A percentile compares a stretch with the other conserved stretches of the same genome.
phyloP scores from a whole-genome alignment of 1,139 yeast genomes.

The Blastobotrys proliferans region DNA sequence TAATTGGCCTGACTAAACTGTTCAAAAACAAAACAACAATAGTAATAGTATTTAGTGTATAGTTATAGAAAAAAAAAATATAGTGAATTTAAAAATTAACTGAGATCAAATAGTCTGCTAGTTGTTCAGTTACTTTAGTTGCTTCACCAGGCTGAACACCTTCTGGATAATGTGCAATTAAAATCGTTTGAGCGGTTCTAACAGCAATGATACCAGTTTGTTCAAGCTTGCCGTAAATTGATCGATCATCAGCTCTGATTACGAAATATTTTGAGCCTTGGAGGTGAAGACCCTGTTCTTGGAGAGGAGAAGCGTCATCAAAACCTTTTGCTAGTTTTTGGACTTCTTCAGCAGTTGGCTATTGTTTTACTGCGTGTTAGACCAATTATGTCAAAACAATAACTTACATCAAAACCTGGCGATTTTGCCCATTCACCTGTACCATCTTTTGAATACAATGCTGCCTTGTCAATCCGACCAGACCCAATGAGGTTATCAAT shows the following conservation, averaged over 20 bases:
- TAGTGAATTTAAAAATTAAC: conserved; percentile 57
- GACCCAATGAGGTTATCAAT: conserved; percentile 87
- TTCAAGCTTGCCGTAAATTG: conserved; percentile 88
- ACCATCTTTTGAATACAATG: conserved; percentile 90
- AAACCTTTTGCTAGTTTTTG: conserved; percentile 72
- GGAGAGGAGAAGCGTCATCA: conserved; percentile 72
- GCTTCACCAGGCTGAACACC: conserved; percentile 94
- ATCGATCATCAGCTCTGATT: conserved; percentile 85
- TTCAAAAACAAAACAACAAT: background rate
- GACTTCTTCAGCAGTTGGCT: conserved; percentile 58
- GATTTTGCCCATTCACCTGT: conserved; percentile 93
- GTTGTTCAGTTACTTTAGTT: conserved; percentile 85
- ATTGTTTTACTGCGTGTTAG: conserved; percentile 7
- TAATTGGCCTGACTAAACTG: conserved; percentile 23
- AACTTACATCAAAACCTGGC: conserved; percentile 56
- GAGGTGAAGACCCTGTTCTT: conserved; percentile 79
- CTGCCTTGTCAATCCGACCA: conserved; percentile 86
- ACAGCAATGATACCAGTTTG: conserved; percentile 87
- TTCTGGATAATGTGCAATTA: conserved; percentile 79
- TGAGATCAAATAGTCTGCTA: conserved; percentile 89
- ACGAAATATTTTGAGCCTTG: conserved; percentile 85
- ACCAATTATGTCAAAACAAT: conserved; percentile 8
- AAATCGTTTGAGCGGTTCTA: conserved; percentile 87
- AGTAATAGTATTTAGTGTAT: background rate
- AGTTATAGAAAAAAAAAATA: background rate